These are phyloP conservation scores for Globisporangium echinulatum DNA, from an alignment of 352 stramenopile species.

Conservation along the genomic window DNA sequence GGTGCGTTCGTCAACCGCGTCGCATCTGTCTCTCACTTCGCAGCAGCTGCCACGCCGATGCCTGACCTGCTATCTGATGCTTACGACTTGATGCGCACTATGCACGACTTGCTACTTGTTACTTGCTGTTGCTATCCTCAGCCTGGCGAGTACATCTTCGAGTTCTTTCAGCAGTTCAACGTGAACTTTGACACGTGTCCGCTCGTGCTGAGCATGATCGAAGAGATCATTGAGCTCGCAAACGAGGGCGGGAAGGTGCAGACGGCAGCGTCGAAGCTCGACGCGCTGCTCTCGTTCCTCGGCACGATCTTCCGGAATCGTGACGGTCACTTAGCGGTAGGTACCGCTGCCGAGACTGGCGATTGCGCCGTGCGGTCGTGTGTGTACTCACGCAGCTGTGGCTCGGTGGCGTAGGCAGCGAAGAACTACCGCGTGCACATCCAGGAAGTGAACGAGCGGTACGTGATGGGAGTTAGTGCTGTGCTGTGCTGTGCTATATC, in stretches of 20 bases:
- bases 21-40: background rate
- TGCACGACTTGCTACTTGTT: background rate
- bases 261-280: conserved; percentile 65
- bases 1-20: conserved; percentile 18
- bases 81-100: background rate
- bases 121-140: conserved; percentile 9
- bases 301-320: conserved; percentile 82
- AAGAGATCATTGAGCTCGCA: conserved; percentile 83
- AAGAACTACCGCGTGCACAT: conserved; percentile 86
- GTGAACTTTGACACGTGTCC: conserved; percentile 86
- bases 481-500: background rate
- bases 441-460: conserved; percentile 83
- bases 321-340: conserved; percentile 65
- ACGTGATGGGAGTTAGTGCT: conserved; percentile 1
- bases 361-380: background rate
- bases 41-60: too few relatives aligned
- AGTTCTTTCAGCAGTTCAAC: conserved; percentile 88
- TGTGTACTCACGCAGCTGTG: background rate
- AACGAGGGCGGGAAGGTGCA: conserved; percentile 66
- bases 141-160: conserved; percentile 86
- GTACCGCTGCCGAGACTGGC: background rate
- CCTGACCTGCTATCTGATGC: background rate
- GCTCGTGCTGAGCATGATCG: conserved; percentile 82
- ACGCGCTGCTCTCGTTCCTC: conserved; percentile 79
- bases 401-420: conserved; percentile 27